phyloP scores from a whole-genome alignment of 163 green algal species.

The Scenedesmus sp. region DNA sequence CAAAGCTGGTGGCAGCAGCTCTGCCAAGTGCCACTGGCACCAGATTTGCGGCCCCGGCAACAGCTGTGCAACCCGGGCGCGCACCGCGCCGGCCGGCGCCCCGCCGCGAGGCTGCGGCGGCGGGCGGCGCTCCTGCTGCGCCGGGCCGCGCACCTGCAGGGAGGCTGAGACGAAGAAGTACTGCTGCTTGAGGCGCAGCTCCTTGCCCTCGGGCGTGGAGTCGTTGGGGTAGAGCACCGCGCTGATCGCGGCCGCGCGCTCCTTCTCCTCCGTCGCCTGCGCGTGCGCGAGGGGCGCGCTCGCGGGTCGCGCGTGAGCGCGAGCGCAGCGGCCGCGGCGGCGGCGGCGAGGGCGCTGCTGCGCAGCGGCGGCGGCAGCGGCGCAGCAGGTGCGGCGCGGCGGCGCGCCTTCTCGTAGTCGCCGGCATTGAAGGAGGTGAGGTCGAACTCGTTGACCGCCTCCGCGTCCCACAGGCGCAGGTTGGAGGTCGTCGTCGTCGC shows the following conservation, averaged over 20 bases:
- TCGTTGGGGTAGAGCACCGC: constrained; percentile 97
- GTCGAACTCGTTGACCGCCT: constrained; percentile 96
- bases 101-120: too few relatives aligned
- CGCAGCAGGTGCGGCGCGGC: background rate
- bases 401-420: constrained; percentile 87
- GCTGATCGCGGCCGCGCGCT: constrained; percentile 87
- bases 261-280: constrained; percentile 70
- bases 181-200: constrained; percentile 97
- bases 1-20: too few relatives aligned
- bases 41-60: too few relatives aligned
- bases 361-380: background rate
- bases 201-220: constrained; percentile 91
- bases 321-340: too few relatives aligned
- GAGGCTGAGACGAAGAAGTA: constrained; percentile 96
- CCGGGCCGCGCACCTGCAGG: constrained; percentile 76
- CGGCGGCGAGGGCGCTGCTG: too few relatives aligned
- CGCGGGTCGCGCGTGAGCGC: too few relatives aligned
- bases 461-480: constrained; percentile 96
- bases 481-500: constrained; percentile 97
- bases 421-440: constrained; percentile 98
- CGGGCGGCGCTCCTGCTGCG: background rate
- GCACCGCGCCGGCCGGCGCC: too few relatives aligned
- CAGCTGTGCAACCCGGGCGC: too few relatives aligned
- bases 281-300: too few relatives aligned
- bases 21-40: too few relatives aligned